phyloP scores from a whole-genome alignment of 306 rosid genomes.

The Vigna reflexopilosa region DNA sequence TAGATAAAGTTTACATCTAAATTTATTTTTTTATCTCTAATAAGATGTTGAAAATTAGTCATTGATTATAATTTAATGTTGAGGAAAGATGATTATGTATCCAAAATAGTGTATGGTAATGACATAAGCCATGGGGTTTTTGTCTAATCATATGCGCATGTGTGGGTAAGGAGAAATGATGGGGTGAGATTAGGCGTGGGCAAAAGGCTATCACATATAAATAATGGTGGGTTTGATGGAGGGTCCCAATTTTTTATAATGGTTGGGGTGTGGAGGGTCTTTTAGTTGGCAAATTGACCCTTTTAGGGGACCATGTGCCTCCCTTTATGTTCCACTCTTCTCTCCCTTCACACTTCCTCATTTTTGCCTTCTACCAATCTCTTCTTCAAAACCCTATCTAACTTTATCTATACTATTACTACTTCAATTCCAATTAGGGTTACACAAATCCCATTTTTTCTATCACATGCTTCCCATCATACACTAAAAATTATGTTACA shows the following conservation, averaged over 20 bases:
- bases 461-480: slow-evolving; percentile 7
- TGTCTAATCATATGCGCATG: slow-evolving; percentile 60
- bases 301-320: slow-evolving; percentile 57
- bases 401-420: slow-evolving; percentile 45
- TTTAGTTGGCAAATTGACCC: slow-evolving; percentile 46
- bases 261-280: slow-evolving; percentile 47
- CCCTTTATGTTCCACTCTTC: slow-evolving; percentile 52
- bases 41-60: no score
- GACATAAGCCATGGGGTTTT: neutral
- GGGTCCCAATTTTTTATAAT: slow-evolving; percentile 52
- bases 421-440: neutral
- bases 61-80: no score
- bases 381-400: slow-evolving; percentile 37
- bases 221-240: slow-evolving; percentile 50
- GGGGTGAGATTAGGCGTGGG: slow-evolving; percentile 62
- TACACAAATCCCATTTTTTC: neutral
- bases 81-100: no score
- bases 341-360: no score
- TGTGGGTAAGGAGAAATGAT: slow-evolving; percentile 55
- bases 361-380: slow-evolving; percentile 46
- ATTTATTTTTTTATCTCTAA: no score
- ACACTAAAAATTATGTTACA: neutral
- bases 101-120: no score
- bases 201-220: slow-evolving; percentile 51
- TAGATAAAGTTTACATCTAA: no score